Percentiles rank a stretch among this genome's conserved stretches.
Evolutionary conservation across 2,329 filamentous ascomycete species (phyloP).

Genomic region (Alternaria rosae): DNA sequence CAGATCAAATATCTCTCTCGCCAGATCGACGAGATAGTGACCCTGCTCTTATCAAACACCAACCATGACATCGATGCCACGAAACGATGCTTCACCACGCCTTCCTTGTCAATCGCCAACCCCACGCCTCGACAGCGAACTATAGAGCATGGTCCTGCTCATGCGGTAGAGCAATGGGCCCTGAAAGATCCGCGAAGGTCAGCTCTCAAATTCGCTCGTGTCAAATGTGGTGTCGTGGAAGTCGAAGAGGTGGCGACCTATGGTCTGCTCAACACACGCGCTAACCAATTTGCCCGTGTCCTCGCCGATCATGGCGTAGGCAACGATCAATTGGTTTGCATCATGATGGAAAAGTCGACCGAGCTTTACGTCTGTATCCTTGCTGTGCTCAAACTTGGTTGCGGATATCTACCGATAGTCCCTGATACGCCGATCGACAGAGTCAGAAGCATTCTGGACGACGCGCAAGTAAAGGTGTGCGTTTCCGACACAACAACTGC

Average conservation of each 20-base stretch:
- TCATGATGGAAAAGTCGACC: conserved; percentile 79
- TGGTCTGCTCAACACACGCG: conserved; percentile 65
- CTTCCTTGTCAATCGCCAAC: conserved; percentile 53
- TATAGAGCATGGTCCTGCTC: conserved; percentile 38
- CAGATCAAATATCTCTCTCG: conserved; percentile 65
- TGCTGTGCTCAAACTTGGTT: conserved; percentile 75
- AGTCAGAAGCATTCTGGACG: conserved; percentile 66
- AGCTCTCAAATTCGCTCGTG: conserved; percentile 70
- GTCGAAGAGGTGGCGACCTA: conserved; percentile 66
- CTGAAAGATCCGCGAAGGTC: conserved; percentile 57
- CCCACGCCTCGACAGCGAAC: conserved; percentile 37
- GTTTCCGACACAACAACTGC: conserved; percentile 48
- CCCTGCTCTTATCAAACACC: conserved; percentile 52
- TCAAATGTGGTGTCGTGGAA: conserved; percentile 47
- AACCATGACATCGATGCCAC: conserved; percentile 43
- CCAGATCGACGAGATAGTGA: conserved; percentile 67
- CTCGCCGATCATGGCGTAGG: conserved; percentile 59
- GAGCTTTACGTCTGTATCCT: conserved; percentile 77
- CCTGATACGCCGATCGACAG: conserved; percentile 73
- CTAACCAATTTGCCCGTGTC: conserved; percentile 69
- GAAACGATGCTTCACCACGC: conserved; percentile 26
- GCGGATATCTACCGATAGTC: conserved; percentile 80
- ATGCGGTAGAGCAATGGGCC: conserved; percentile 64
- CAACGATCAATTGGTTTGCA: conserved; percentile 69
- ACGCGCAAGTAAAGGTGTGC: conserved; percentile 63